Base-by-base conservation (phyloP, 805 yeast genomes). In the Metschnikowia noctiluminum region DNA sequence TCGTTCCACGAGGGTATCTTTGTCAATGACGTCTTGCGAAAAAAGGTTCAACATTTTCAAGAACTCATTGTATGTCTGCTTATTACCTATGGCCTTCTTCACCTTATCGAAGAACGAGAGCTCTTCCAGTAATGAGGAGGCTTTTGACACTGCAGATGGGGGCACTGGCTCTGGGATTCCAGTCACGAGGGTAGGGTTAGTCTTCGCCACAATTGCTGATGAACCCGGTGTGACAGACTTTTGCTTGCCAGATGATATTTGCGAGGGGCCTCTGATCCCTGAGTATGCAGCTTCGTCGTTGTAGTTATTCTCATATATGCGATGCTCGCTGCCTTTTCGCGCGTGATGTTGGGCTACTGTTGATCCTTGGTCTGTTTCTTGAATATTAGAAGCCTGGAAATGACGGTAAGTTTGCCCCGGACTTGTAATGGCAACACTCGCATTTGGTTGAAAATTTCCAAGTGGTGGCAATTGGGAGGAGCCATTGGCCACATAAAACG, bases 61-160 rank as follows among this genome's bases (percentile, higher is more conserved):
- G 65, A 94, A 94, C 70, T 94, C 99, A 57, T 87, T 87, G 67
- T 94, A 94, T 11, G 89, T 80, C 65, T 87, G 96, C 63, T 89
- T 91, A 65, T 88, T 89, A 16, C 90, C 90, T 60, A 94, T 83
- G 7, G 84, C 84, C 63, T 87, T 88, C 70, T 92, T 92, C 32
- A 89, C 96, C 62, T 85, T 86, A 65, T 94, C 98, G 62, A 94
- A 94, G 64, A 94, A 94, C 7, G 84, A 77, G 35, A 94, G 81
- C 66, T 94, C 99, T 60, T 90, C 96, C 52, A 83, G 78, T 46
- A 90, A 69, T 31, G 84, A 81, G 0, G 90, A 78, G 16, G 77
- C 66, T 59, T 82, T 68, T 48, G 81, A 63, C 21, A 63, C 35
- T 14, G 66, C 69, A 7, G 66, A 57, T 11, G 74, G 71, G 30